Conservation (phyloP, 2,329 filamentous ascomycete genomes). For the Colletotrichum melonis region DNA sequence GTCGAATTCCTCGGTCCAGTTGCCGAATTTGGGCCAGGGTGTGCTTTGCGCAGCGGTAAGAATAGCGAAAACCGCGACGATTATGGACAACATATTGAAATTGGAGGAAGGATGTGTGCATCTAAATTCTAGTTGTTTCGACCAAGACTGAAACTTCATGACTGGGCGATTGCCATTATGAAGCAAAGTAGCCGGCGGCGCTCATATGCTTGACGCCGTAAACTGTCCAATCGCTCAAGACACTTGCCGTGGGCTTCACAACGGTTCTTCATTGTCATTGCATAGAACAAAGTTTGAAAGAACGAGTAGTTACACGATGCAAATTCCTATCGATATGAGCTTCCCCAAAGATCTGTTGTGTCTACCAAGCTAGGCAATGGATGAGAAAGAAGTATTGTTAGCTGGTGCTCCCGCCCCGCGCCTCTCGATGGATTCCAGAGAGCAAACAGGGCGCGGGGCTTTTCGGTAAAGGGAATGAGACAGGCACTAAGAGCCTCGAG, state of each 20-base stretch:
- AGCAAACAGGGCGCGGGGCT: background rate
- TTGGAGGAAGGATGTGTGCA: no score
- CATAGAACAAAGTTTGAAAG: no score
- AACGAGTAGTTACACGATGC: no score
- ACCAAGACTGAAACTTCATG: background rate
- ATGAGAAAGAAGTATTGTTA: background rate
- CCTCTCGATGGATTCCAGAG: background rate
- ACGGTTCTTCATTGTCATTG: no score
- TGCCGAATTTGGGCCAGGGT: conserved; percentile 24
- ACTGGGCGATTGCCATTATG: no score
- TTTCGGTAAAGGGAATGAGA: background rate
- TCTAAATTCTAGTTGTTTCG: background rate
- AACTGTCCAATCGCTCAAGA: no score
- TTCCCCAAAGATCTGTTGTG: no score
- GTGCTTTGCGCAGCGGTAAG: background rate
- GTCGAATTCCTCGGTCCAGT: conserved; percentile 20
- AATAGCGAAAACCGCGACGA: background rate
- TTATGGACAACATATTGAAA: background rate
- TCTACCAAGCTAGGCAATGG: background rate
- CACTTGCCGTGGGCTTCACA: no score
- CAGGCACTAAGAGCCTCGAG: background rate
- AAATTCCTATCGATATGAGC: no score
- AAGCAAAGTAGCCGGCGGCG: no score
- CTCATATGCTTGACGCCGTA: no score
- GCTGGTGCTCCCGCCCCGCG: no score